A percentile compares a stretch with the other conserved stretches of the same genome.
Evolutionary conservation across 1,284 basidiomycete species (phyloP).

Genomic region (Mycosarcoma mackinlayi): DNA sequence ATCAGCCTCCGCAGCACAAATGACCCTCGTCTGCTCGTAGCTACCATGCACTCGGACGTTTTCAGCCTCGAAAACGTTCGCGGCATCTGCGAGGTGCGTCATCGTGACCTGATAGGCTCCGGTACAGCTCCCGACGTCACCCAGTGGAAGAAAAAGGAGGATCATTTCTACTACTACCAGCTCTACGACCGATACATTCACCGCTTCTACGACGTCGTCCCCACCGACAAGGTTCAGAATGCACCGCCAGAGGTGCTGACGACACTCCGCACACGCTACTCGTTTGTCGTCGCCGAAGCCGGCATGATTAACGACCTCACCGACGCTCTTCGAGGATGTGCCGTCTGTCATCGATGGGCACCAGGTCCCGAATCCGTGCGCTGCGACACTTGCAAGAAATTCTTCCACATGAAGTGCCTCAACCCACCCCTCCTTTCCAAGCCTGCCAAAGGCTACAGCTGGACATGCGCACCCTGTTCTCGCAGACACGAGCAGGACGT

Average conservation of each 20-base stretch:
- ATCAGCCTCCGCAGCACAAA: slow-evolving; percentile 84
- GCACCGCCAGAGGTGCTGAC: slow-evolving; percentile 68
- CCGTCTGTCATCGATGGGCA: slow-evolving; percentile 87
- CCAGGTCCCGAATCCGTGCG: slow-evolving; percentile 78
- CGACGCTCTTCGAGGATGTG: slow-evolving; percentile 84
- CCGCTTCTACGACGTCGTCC: slow-evolving; percentile 95
- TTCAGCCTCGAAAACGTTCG: slow-evolving; percentile 91
- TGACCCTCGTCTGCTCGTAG: slow-evolving; percentile 88
- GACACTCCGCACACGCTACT: slow-evolving; percentile 80
- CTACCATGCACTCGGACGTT: slow-evolving; percentile 93
- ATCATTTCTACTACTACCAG: slow-evolving; percentile 93
- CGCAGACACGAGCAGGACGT: slow-evolving; percentile 87
- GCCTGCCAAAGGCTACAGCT: slow-evolving; percentile 95
- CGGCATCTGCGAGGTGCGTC: slow-evolving; percentile 89
- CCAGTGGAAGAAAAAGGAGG: slow-evolving; percentile 93
- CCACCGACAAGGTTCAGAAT: slow-evolving; percentile 86
- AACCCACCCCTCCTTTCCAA: slow-evolving; percentile 93
- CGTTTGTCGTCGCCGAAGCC: slow-evolving; percentile 93
- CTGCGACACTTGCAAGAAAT: slow-evolving; percentile 91
- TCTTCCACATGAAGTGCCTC: slow-evolving; percentile 95
- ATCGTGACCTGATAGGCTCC: slow-evolving; percentile 85
- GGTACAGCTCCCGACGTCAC: slow-evolving; percentile 76
- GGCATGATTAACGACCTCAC: slow-evolving; percentile 91
- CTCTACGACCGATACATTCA: slow-evolving; percentile 97
- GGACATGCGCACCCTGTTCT: slow-evolving; percentile 95